Conservation (phyloP, 2,329 filamentous ascomycete genomes). For the Trichophyton benhamiae region DNA sequence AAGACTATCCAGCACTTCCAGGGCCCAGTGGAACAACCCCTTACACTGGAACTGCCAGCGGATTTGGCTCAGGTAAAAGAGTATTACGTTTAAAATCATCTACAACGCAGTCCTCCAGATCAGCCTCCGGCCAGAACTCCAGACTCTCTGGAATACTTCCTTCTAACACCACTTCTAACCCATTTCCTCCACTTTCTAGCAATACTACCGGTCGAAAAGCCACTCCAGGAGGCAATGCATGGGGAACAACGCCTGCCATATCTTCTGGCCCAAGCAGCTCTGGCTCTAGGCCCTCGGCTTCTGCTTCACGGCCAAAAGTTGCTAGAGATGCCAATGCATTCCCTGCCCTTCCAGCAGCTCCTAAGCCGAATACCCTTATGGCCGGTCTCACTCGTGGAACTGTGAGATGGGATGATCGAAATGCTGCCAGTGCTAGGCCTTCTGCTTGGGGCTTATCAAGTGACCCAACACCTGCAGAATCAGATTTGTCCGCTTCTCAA, state of each 20-base stretch:
- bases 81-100: constrained; percentile 58
- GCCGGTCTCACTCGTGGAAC: constrained; percentile 36
- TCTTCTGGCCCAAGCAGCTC: constrained; percentile 17
- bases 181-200: constrained; percentile 35
- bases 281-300: constrained; percentile 19
- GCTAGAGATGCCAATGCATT: constrained; percentile 49
- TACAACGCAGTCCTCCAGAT: constrained; percentile 54
- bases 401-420: constrained; percentile 33
- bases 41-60: constrained; percentile 38
- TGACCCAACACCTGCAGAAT: constrained; percentile 15
- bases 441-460: constrained; percentile 28
- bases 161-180: constrained; percentile 21
- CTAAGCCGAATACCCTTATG: constrained; percentile 51
- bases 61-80: constrained; percentile 47
- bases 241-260: constrained; percentile 18
- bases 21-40: constrained; percentile 58
- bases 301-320: constrained; percentile 18
- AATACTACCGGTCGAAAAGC: constrained; percentile 16
- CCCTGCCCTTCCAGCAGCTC: constrained; percentile 66
- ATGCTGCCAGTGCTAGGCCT: constrained; percentile 12
- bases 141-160: constrained; percentile 29
- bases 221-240: constrained; percentile 14
- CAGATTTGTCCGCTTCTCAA: constrained; percentile 12
- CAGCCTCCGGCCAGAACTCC: constrained; percentile 49
- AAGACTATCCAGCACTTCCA: constrained; percentile 84